Evolutionary conservation across 2,329 filamentous ascomycete genomes (phyloP).

Genomic region (Plectosphaerella sp.): DNA sequence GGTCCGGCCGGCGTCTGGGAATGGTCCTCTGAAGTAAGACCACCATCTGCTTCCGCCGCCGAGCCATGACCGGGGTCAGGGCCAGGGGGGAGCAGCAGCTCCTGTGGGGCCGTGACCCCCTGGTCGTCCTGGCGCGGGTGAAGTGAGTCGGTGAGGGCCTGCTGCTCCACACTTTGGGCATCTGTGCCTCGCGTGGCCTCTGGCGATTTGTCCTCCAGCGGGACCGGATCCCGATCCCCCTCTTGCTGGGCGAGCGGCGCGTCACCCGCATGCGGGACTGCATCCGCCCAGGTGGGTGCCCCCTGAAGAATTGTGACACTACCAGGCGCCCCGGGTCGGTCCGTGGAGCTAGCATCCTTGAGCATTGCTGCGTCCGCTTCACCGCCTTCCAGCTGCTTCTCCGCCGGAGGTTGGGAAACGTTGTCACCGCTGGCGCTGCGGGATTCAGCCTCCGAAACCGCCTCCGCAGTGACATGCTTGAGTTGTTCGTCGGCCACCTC

Average conservation of each 20-base stretch:
- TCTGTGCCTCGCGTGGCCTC: constrained; percentile 12
- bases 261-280: constrained; percentile 10
- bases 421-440: not conserved
- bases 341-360: not conserved
- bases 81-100: not conserved
- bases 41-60: constrained; percentile 7
- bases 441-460: not conserved
- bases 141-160: constrained; percentile 12
- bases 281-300: constrained; percentile 4
- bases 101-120: constrained; percentile 9
- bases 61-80: constrained; percentile 7
- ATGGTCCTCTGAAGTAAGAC: constrained; percentile 11
- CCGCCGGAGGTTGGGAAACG: not conserved
- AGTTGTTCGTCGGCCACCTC: not conserved
- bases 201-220: constrained; percentile 9
- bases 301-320: not conserved
- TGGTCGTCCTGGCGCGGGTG: not conserved
- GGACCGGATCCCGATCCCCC: not conserved
- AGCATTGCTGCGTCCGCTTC: constrained; percentile 1
- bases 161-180: constrained; percentile 11
- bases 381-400: not conserved
- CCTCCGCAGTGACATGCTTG: not conserved
- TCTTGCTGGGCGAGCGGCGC: not conserved
- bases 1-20: constrained; percentile 7
- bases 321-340: not conserved